These are phyloP conservation scores for Dryas drummondii DNA, from an alignment of 306 rosid species.

Conservation along the genomic window DNA sequence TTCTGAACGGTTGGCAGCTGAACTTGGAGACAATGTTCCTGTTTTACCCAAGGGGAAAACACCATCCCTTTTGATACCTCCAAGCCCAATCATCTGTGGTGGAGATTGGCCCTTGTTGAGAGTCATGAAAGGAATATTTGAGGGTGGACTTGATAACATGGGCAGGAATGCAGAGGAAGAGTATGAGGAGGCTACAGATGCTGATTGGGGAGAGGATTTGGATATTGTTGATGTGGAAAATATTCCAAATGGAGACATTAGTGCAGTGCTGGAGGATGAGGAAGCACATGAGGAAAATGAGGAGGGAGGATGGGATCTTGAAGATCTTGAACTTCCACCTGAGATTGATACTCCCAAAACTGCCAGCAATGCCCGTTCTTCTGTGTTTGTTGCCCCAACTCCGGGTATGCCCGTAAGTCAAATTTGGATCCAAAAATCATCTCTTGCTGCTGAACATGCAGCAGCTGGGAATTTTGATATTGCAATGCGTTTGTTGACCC, in stretches of 20 bases:
- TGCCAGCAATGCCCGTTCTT: conserved; percentile 42
- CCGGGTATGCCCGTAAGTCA: conserved; percentile 83
- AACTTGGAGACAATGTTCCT: conserved; percentile 75
- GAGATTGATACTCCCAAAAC: conserved; percentile 68
- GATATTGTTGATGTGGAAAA: conserved; percentile 61
- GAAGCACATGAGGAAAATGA: conserved; percentile 58
- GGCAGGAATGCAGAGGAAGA: conserved; percentile 49
- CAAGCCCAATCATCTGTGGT: conserved; percentile 60
- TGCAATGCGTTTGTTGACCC: conserved; percentile 70
- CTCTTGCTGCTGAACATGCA: conserved; percentile 93
- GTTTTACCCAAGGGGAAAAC: conserved; percentile 56
- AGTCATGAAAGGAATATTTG: conserved; percentile 75
- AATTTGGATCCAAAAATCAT: conserved; percentile 78
- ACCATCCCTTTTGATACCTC: conserved; percentile 69
- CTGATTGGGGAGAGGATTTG: conserved; percentile 71
- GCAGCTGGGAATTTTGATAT: conserved; percentile 87
- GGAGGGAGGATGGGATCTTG: conserved; percentile 82
- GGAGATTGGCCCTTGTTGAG: conserved; percentile 88
- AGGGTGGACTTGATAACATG: conserved; percentile 61
- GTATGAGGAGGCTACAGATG: conserved; percentile 63
- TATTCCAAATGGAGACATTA: conserved; percentile 63
- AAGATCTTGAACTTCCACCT: conserved; percentile 78
- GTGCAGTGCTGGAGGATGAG: conserved; percentile 50
- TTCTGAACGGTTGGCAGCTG: conserved; percentile 67
- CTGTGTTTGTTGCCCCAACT: conserved; percentile 72